Conservation (phyloP, 129 eudicot species). For the Flaveria linearis region DNA sequence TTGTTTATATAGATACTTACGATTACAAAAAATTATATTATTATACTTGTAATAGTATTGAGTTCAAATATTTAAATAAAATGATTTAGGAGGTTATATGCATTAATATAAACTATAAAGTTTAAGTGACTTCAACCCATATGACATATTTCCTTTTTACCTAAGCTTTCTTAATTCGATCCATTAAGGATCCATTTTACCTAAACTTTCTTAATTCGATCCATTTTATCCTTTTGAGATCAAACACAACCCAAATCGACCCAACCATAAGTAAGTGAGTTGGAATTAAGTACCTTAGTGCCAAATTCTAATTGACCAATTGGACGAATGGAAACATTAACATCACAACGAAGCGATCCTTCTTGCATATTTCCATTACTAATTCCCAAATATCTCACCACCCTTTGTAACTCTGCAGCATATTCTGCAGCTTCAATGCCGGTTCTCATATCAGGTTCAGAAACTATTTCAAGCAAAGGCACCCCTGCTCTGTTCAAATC, state of each 20-base stretch:
- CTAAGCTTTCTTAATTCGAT: background rate
- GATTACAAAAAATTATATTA: background rate
- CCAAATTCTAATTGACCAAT: constrained; percentile 86
- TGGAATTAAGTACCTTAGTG: constrained; percentile 60
- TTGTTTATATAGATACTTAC: background rate
- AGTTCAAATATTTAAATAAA: background rate
- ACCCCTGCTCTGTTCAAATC: constrained; percentile 98
- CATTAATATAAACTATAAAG: background rate
- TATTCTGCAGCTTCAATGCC: constrained; percentile 98
- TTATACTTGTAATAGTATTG: background rate
- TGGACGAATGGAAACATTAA: constrained; percentile 89
- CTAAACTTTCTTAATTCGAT: background rate
- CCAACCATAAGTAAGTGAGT: background rate
- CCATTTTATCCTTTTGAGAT: background rate
- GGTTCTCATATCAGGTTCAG: constrained; percentile 97
- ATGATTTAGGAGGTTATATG: background rate
- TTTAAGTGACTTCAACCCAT: background rate
- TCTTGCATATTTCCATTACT: constrained; percentile 97
- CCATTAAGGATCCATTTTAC: background rate
- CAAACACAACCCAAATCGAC: constrained; percentile 4
- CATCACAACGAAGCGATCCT: constrained; percentile 99
- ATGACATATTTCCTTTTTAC: background rate
- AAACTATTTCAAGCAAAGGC: constrained; percentile 94
- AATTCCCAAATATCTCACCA: constrained; percentile 89
- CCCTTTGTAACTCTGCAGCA: constrained; percentile 93